Evolutionary conservation across 2,329 filamentous ascomycete species (phyloP).

Genomic region (Cordyceps fumosorosea): DNA sequence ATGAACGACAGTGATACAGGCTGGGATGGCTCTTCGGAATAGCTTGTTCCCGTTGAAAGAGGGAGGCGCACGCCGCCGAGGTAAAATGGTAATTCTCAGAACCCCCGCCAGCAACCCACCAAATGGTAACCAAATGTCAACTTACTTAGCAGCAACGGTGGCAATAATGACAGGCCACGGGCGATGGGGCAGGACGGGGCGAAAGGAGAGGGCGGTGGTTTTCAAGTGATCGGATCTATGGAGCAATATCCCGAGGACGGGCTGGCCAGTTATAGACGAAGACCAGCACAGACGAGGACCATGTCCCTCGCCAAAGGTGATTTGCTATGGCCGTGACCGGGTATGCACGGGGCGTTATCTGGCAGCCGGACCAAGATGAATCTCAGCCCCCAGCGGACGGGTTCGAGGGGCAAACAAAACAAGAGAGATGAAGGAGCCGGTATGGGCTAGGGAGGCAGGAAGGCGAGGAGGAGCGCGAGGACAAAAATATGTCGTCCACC

Average conservation of each 20-base stretch:
- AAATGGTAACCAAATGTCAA: neutral
- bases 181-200: neutral
- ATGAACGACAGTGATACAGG: neutral
- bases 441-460: neutral
- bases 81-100: slow-evolving; percentile 4
- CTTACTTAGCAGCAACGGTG: neutral
- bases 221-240: slow-evolving; percentile 2
- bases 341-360: neutral
- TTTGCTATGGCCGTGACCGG: neutral
- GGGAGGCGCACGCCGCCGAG: slow-evolving; percentile 3
- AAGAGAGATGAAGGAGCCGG: slow-evolving; percentile 1
- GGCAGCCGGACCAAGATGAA: neutral
- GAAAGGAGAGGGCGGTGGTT: neutral
- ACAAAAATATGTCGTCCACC: slow-evolving; percentile 12
- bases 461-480: neutral
- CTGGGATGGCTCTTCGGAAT: neutral
- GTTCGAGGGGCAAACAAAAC: slow-evolving; percentile 3
- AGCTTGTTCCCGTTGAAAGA: neutral
- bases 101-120: slow-evolving; percentile 9
- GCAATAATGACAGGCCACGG: slow-evolving; percentile 6
- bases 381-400: slow-evolving; percentile 3
- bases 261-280: neutral
- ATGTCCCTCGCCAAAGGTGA: neutral
- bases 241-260: neutral
- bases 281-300: too few species aligned